Percentiles rank a stretch among this genome's conserved stretches.
phyloP scores from a whole-genome alignment of 176 grass and related monocot species.

The Puccinellia tenuiflora region DNA sequence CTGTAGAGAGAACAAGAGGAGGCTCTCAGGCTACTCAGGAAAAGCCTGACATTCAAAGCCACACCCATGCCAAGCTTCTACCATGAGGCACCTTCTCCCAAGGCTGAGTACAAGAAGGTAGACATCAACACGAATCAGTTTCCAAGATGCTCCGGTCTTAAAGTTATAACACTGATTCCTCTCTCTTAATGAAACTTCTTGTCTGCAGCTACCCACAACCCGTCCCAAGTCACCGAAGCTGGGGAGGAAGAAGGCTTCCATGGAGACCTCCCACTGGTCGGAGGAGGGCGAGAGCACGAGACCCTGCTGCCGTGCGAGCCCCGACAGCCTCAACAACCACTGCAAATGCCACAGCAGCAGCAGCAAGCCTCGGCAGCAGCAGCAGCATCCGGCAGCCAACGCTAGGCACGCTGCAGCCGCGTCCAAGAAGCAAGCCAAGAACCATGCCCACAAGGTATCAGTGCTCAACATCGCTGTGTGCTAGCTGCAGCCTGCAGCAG shows the following conservation, averaged over 20 bases:
- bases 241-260: constrained; percentile 70
- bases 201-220: constrained; percentile 70
- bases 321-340: constrained; percentile 45
- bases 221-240: constrained; percentile 97
- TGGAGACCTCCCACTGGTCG: constrained; percentile 52
- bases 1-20: constrained; percentile 85
- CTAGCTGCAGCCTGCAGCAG: constrained; percentile 11
- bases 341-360: constrained; percentile 32
- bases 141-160: not conserved
- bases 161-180: not conserved
- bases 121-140: not conserved
- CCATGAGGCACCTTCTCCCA: constrained; percentile 88
- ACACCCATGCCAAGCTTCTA: constrained; percentile 96
- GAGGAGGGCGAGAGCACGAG: constrained; percentile 43
- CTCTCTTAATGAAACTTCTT: not conserved
- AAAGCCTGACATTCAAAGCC: constrained; percentile 88
- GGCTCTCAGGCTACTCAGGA: constrained; percentile 77
- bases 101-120: constrained; percentile 89
- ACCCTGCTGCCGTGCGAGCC: constrained; percentile 46
- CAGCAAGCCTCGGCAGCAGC: constrained; percentile 13
- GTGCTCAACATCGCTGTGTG: constrained; percentile 70
- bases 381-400: constrained; percentile 1
- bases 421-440: constrained; percentile 38
- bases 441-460: constrained; percentile 42
- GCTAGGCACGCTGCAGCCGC: not conserved